Percentiles rank a stretch among this genome's conserved stretches.
Conservation (phyloP, 352 stramenopile genomes). For the Globisporangium nodosum region DNA sequence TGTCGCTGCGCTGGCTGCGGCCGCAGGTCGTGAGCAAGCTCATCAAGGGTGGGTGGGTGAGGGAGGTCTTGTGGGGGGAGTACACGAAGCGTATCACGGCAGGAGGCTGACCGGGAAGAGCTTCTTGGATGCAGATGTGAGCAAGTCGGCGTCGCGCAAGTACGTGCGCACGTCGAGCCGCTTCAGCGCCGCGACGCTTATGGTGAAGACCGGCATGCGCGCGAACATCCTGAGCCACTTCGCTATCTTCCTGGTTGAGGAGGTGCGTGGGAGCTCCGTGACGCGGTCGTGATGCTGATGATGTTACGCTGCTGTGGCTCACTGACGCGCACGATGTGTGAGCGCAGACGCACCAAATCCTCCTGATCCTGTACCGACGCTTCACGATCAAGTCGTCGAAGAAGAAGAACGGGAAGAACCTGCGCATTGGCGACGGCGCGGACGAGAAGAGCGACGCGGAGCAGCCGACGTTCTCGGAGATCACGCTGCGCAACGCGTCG, state of each 20-base stretch:
- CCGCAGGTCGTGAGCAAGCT: conserved; percentile 68
- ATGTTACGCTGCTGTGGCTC: background rate
- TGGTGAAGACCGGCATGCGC: conserved; percentile 78
- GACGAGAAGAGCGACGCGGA: conserved; percentile 26
- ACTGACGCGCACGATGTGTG: background rate
- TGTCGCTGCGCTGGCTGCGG: conserved; percentile 45
- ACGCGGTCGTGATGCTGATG: background rate
- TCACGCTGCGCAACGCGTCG: conserved; percentile 54
- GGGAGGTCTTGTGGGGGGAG: no score
- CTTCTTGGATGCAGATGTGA: conserved; percentile 35
- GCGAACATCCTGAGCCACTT: conserved; percentile 67
- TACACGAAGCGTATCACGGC: no score
- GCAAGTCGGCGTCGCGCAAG: conserved; percentile 73
- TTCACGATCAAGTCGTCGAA: conserved; percentile 31
- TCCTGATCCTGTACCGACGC: conserved; percentile 65
- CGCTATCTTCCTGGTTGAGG: conserved; percentile 81
- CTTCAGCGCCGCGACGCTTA: conserved; percentile 39
- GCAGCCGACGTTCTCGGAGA: conserved; percentile 31
- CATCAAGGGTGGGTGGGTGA: conserved; percentile 53
- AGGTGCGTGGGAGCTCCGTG: conserved; percentile 30
- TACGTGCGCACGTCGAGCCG: conserved; percentile 63
- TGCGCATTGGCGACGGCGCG: conserved; percentile 20
- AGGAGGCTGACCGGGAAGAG: no score
- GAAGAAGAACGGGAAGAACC: conserved; percentile 30
- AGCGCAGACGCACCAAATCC: conserved; percentile 53